phyloP scores from a whole-genome alignment of 2,329 filamentous ascomycete genomes.

The Colletotrichum destructivum region DNA sequence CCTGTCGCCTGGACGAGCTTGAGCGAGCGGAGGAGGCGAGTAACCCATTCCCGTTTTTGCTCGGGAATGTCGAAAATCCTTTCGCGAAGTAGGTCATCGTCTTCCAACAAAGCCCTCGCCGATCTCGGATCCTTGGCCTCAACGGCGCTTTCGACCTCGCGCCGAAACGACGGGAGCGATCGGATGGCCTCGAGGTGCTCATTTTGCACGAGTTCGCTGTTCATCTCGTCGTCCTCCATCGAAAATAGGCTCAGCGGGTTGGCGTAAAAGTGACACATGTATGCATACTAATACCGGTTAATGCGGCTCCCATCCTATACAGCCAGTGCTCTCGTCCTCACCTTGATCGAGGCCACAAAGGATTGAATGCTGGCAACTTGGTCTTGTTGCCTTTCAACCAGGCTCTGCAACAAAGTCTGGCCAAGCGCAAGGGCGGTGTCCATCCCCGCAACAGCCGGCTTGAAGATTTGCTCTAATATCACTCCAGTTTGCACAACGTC shows the following conservation, averaged over 20 bases:
- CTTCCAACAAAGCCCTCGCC: slow-evolving; percentile 71
- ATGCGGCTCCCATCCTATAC: background rate
- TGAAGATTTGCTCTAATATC: slow-evolving; percentile 81
- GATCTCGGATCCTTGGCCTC: slow-evolving; percentile 58
- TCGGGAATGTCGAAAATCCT: slow-evolving; percentile 53
- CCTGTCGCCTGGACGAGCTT: slow-evolving; percentile 60
- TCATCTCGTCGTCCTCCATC: slow-evolving; percentile 45
- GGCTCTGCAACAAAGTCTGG: slow-evolving; percentile 71
- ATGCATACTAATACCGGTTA: slow-evolving; percentile 73
- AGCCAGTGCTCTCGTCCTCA: slow-evolving; percentile 49
- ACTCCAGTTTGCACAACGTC: slow-evolving; percentile 81
- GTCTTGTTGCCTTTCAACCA: slow-evolving; percentile 81
- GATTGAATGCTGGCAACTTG: slow-evolving; percentile 83
- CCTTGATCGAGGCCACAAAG: slow-evolving; percentile 80
- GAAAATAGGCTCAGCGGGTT: slow-evolving; percentile 79
- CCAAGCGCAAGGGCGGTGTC: slow-evolving; percentile 75
- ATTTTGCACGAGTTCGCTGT: slow-evolving; percentile 60
- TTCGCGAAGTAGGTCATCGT: slow-evolving; percentile 69
- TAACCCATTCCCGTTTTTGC: slow-evolving; percentile 55
- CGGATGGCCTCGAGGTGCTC: slow-evolving; percentile 79
- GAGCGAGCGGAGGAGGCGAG: slow-evolving; percentile 64
- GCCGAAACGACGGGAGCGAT: slow-evolving; percentile 78
- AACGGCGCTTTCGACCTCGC: slow-evolving; percentile 64
- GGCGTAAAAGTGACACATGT: slow-evolving; percentile 89
- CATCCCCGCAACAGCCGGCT: slow-evolving; percentile 72